Conservation (phyloP, 768 basidiomycete genomes). For the Dentipellis fragilis region DNA sequence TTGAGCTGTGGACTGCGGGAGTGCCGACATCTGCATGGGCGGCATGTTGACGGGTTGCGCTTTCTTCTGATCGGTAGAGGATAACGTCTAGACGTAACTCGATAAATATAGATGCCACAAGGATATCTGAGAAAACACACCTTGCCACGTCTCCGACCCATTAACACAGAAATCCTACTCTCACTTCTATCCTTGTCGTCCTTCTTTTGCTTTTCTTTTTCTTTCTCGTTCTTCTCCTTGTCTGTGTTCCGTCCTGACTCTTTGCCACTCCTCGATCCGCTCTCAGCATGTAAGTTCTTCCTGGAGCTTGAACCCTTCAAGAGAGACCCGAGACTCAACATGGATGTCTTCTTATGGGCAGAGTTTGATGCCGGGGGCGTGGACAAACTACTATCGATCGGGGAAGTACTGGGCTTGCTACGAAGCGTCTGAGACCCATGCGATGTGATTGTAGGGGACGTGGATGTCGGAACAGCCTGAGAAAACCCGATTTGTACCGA, state of each 20-base stretch:
- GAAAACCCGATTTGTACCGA: constrained; percentile 47
- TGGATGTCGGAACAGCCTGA: constrained; percentile 23
- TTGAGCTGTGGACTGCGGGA: constrained; percentile 73
- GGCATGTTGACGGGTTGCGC: constrained; percentile 63
- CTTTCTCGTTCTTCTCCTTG: constrained; percentile 35
- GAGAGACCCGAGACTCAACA: constrained; percentile 73
- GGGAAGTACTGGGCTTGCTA: constrained; percentile 31
- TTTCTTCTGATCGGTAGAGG: constrained; percentile 74
- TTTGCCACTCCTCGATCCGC: constrained; percentile 36
- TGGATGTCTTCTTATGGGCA: constrained; percentile 70
- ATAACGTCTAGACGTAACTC: constrained; percentile 52
- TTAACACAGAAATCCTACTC: constrained; percentile 79
- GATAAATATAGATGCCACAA: constrained; percentile 2
- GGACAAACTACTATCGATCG: constrained; percentile 40
- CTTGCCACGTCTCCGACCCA: constrained; percentile 88
- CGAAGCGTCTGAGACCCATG: no score
- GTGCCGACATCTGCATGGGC: constrained; percentile 83
- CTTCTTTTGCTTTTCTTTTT: constrained; percentile 51
- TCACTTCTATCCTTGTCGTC: constrained; percentile 80
- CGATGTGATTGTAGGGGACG: constrained; percentile 27
- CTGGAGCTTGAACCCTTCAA: constrained; percentile 78
- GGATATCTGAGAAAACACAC: constrained; percentile 30
- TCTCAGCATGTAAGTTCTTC: constrained; percentile 63
- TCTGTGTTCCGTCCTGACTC: constrained; percentile 43
- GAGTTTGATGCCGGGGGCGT: constrained; percentile 49